A percentile compares a stretch with the other conserved stretches of the same genome.
Conservation (phyloP, 2,329 filamentous ascomycete species). For the Fusarium buharicum region DNA sequence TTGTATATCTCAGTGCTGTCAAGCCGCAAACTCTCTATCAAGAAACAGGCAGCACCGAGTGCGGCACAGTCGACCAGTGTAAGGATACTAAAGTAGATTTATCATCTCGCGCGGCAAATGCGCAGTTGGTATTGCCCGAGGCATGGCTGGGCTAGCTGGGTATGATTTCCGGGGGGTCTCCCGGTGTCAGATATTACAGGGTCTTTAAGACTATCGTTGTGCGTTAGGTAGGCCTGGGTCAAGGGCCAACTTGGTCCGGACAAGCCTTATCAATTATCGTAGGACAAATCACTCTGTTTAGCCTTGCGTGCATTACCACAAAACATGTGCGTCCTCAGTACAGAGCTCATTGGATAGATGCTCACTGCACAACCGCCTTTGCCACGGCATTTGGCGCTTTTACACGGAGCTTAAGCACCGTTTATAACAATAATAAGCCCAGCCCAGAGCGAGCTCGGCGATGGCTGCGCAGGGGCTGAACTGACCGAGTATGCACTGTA, state of each 20-base stretch:
- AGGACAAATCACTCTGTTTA: conserved; percentile 3
- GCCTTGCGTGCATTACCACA: conserved; percentile 1
- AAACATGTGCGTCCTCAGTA: conserved; percentile 8
- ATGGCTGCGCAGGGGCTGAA: conserved; percentile 31
- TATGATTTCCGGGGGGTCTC: conserved; percentile 24
- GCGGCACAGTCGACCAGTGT: conserved; percentile 17
- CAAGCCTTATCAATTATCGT: conserved; percentile 4
- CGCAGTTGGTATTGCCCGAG: conserved; percentile 28
- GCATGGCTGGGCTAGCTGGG: conserved; percentile 23
- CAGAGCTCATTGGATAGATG: conserved; percentile 24
- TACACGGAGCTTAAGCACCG: background rate
- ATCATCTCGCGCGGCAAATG: conserved; percentile 35
- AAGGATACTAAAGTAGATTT: background rate
- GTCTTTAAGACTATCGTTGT: conserved; percentile 22
- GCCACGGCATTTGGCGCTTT: conserved; percentile 34
- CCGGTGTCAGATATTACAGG: conserved; percentile 35
- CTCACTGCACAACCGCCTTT: conserved; percentile 31
- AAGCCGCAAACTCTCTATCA: conserved; percentile 9
- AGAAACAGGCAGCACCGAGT: conserved; percentile 9
- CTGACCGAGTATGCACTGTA: conserved; percentile 30
- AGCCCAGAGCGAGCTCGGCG: conserved; percentile 5
- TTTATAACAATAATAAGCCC: background rate
- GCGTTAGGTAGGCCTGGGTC: background rate
- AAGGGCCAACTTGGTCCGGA: background rate
- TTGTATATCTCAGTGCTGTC: conserved; percentile 8